Evolutionary conservation across 2,329 filamentous ascomycete genomes (phyloP), one percentile per base, ranked within the genome.

Genomic region (Monilinia aucupariae): DNA sequence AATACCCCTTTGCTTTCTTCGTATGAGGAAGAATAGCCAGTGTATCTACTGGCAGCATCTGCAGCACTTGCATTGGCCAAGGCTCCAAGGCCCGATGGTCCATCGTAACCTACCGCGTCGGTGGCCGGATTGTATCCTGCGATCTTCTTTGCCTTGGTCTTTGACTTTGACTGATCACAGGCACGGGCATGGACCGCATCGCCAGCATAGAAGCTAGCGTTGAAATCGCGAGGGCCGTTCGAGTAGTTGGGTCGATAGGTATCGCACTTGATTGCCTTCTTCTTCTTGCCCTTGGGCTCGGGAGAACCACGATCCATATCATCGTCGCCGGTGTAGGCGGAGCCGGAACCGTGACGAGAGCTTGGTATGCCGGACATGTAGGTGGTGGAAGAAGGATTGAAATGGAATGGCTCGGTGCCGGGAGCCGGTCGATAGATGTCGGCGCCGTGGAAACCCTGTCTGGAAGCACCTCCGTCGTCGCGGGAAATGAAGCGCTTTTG

Each of bases 101-200:
- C 50, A 2, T 10, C 2, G 6, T 39, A 37, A 13, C 9, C 8
- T 6, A 1, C 1, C 2, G 6, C 4, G 25, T 22, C 20, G 4
- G 20, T 3, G 6, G 13, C 5, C 6, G 20, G 1, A 9, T 5
- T 12, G 4, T 20, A 8, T 1, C 12, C 12, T 0, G 41, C 3
- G 1, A 34, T 9, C 13, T 45, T n/a, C 20, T 13, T 6, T 9
- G 12, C 20, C 6, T 9, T 6, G 3, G 9, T 51, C 20, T 4
- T 34, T 20, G 27, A 30, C 34, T 37, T 37, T 15, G 20, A 2
- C 2, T 22, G 5, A 4, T 45, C 20, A 27, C 41, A 20, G 34
- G n/a, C 17, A 12, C 41, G 27, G 34, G n/a, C 17, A 12, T 47
- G 41, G 2, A 10, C 45, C 22, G 45, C n/a, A 12, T 47, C 12